Base-by-base conservation (phyloP, 2,329 filamentous ascomycete species). In the Drechslerella stenobrocha region DNA sequence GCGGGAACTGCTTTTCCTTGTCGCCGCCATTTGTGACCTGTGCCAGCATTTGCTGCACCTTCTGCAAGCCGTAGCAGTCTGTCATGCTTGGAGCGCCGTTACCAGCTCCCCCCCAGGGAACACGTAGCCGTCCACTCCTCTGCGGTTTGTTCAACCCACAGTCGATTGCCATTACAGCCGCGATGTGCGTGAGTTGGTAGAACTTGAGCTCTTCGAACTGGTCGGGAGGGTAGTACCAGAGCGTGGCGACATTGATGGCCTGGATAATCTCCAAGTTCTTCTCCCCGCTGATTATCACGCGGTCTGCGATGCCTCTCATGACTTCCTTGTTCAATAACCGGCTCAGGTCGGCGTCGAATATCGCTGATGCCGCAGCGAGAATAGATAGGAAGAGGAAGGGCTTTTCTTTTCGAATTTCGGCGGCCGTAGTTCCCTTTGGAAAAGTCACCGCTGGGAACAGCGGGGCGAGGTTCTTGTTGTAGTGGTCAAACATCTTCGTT, bases 401-500 rank as follows among this genome's bases (percentile, higher is more conserved):
- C 37, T 72, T 73, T 9, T 59, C 56, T 53, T 56, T 64, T 4
- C 73, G 70, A 15, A 74, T 26, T 48, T 73, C 67, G 7, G 58
- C 47, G 3, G 70, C 70, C 0, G 70, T 73, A 15, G 71, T 73
- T 2, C 66, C 70, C 1, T 52, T 26, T 2, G 73, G 52, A 34
- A 74, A 73, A 15, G 73, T 70, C 20, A 74, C 70, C 1, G 65
- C 67, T 3, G 73, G 73, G 44, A 74, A 71, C 37, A 72, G 61
- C 4, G 67, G 71, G 2, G 70, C 60, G 58, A 73, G 71, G n/a
- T 73, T 61, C 23, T 71, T 58, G 37, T 73, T 65, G 55, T 73
- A 74, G 51, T 66, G 71, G 35, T 70, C 64, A 34, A 73, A 74
- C 42, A 85, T 78, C 18, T 77, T 78, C n/a, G 78, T 77, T 0